These are phyloP conservation scores for Neoboletus brunneissimus DNA, from an alignment of 768 basidiomycete species.

Conservation along the genomic window DNA sequence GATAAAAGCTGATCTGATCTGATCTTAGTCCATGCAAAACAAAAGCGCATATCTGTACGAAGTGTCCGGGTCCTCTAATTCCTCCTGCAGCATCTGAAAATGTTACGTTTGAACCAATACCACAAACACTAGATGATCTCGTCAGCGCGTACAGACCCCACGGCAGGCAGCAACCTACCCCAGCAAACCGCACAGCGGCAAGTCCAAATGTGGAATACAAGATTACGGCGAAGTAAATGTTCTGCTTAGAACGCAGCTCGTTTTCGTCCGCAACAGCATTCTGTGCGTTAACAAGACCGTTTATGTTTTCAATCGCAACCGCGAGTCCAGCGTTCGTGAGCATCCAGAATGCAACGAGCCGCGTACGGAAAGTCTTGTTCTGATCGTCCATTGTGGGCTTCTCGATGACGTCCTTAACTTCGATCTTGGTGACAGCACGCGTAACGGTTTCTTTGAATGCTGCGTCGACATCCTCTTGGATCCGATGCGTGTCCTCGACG, in stretches of 20 bases:
- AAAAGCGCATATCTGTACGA: constrained; percentile 14
- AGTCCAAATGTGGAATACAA: constrained; percentile 78
- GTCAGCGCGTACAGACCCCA: neutral
- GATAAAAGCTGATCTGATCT: constrained; percentile 25
- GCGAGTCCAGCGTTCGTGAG: constrained; percentile 66
- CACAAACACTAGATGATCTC: constrained; percentile 59
- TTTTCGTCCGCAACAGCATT: constrained; percentile 40
- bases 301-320: constrained; percentile 73
- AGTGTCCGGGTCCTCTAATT: constrained; percentile 42
- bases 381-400: constrained; percentile 85
- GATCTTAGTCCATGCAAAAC: constrained; percentile 25
- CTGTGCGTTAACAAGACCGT: constrained; percentile 49
- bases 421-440: constrained; percentile 76
- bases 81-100: constrained; percentile 78
- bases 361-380: constrained; percentile 91
- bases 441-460: constrained; percentile 91
- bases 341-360: constrained; percentile 83
- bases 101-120: constrained; percentile 80
- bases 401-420: constrained; percentile 62
- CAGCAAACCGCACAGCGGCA: constrained; percentile 67
- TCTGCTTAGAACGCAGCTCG: constrained; percentile 46
- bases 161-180: constrained; percentile 48
- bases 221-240: constrained; percentile 72
- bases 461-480: constrained; percentile 86
- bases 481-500: constrained; percentile 81